Evolutionary conservation across 106 monocot genomes (phyloP).

Genomic region (Ottelia alismoides): DNA sequence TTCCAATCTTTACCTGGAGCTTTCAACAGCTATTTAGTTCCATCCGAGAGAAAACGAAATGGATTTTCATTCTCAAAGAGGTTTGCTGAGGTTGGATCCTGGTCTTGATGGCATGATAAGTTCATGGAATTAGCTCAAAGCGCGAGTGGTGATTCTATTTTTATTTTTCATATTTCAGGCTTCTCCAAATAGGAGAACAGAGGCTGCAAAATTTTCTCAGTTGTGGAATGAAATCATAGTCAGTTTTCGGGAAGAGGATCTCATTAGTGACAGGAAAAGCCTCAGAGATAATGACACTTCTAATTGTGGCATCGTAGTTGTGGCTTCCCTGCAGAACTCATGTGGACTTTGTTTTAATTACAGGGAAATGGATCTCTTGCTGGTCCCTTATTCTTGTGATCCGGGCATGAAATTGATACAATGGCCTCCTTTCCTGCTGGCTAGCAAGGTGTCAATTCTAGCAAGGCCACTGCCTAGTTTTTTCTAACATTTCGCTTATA

Average conservation of each 20-base stretch:
- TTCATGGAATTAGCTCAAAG: no score
- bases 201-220: conserved; percentile 97
- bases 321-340: background rate
- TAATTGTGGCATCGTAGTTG: background rate
- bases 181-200: conserved; percentile 82
- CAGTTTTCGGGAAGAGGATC: conserved; percentile 94
- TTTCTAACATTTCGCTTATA: no score
- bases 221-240: conserved; percentile 99
- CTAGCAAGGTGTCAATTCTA: conserved; percentile 99
- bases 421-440: conserved; percentile 98
- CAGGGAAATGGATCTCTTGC: conserved; percentile 95
- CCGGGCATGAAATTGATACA: conserved; percentile 87
- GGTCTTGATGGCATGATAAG: no score
- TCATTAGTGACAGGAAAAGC: conserved; percentile 88
- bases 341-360: no score
- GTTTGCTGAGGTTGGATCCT: conserved; percentile 86
- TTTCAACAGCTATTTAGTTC: conserved; percentile 75
- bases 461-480: no score
- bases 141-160: no score
- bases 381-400: conserved; percentile 95
- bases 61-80: conserved; percentile 78
- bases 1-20: conserved; percentile 95
- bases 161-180: no score
- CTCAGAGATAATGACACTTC: conserved; percentile 1
- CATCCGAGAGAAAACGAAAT: conserved; percentile 57